Base-by-base conservation (phyloP, 2,329 filamentous ascomycete genomes). In the Parafenestella ontariensis region DNA sequence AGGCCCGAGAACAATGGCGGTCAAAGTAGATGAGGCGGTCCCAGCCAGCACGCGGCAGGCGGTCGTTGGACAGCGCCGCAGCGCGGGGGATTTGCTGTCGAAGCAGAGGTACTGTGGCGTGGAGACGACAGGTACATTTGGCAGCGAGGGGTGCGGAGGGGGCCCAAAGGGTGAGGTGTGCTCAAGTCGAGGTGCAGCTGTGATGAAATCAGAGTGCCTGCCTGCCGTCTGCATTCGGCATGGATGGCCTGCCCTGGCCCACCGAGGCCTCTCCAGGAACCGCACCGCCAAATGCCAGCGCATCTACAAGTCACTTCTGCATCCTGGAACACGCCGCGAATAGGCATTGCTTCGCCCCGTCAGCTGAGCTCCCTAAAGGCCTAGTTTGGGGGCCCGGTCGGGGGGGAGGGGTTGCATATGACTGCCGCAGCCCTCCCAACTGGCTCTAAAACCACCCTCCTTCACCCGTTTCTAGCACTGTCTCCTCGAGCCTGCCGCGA, bases 51-150 rank as follows among this genome's bases (percentile, higher is more conserved):
- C 70, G 65, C 69, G 70, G 69, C 71, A 58, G 46, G 59, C 65
- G 54, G 60, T 63, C 59, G 70, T 69, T 72, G 71, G 71, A 64
- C 65, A 50, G 59, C 59, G 57, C 58, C 56, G 57, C 58, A 45
- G 36, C 48, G 57, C 59, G 54, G 61, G 54, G 53, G 50, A 40
- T 58, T 62, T 54, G 67, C 59, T 64, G 60, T 54, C 52, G 56
- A 54, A 52, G 58, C 56, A 65, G 61, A 59, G 45, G 50, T 49
- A 49, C 39, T 60, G 63, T 66, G 59, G 65, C 61, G 65, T 57
- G 57, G 45, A 48, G 60, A 49, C 54, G 45, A 46, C 49, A 48
- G 52, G 57, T 31, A 60, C 69, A 71, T 70, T 66, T 65, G 68
- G n/a, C 58, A 65, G 49, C 24, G 44, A 39, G 46, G 40, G 40